Evolutionary conservation across 2,329 filamentous ascomycete genomes (phyloP).

Genomic region (Botrytis medusae): DNA sequence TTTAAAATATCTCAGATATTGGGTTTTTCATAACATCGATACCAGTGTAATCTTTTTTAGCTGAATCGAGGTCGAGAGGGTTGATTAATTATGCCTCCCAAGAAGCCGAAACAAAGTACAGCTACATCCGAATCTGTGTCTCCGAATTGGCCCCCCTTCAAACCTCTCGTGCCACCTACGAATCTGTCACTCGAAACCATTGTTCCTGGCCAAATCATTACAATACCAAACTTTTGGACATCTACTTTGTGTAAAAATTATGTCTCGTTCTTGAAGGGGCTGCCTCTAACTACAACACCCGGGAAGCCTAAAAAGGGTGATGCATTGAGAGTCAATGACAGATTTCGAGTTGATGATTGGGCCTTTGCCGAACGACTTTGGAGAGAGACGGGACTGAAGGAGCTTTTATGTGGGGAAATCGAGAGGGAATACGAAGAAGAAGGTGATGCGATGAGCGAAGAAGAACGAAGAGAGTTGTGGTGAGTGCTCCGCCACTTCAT

Average conservation of each 20-base stretch:
- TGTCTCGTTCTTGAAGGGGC: constrained; percentile 57
- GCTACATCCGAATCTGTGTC: constrained; percentile 22
- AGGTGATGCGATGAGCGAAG: constrained; percentile 34
- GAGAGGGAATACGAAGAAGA: constrained; percentile 27
- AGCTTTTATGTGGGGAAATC: constrained; percentile 41
- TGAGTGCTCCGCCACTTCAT: constrained; percentile 22
- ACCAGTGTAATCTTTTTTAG: not conserved
- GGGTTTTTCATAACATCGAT: not conserved
- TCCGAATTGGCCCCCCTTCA: constrained; percentile 62
- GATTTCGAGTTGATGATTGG: constrained; percentile 78
- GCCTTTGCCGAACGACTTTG: constrained; percentile 74
- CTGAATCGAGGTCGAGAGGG: not conserved
- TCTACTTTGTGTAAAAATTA: constrained; percentile 62
- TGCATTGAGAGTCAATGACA: constrained; percentile 79
- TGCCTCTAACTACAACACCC: constrained; percentile 64
- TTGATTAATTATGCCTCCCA: constrained; percentile 24
- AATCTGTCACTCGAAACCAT: constrained; percentile 53
- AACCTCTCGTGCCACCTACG: constrained; percentile 56
- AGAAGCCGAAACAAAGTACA: constrained; percentile 26
- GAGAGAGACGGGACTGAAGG: constrained; percentile 71
- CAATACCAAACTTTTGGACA: constrained; percentile 63
- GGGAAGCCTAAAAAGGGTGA: constrained; percentile 65
- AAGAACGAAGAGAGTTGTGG: constrained; percentile 38
- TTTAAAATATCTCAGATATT: not conserved
- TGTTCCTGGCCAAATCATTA: constrained; percentile 60